phyloP scores from a whole-genome alignment of 768 basidiomycete species.

The Coprinellus micaceus region DNA sequence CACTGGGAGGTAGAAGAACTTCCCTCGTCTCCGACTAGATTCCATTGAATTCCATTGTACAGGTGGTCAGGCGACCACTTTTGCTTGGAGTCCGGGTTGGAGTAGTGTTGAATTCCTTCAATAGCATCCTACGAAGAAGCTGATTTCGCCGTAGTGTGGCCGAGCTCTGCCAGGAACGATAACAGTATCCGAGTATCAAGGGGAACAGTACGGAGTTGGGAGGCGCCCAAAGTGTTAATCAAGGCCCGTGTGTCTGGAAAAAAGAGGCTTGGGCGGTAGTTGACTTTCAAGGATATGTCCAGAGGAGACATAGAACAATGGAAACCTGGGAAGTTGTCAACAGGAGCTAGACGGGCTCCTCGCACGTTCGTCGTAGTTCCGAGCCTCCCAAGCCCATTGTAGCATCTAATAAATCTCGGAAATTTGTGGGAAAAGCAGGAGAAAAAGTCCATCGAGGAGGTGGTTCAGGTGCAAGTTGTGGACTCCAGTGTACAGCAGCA shows the following conservation, averaged over 20 bases:
- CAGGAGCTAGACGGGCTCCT: neutral
- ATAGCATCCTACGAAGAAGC: neutral
- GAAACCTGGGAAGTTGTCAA: neutral
- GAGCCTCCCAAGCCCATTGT: too few species aligned
- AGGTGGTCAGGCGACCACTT: neutral
- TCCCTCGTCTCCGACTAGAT: too few species aligned
- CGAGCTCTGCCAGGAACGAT: neutral
- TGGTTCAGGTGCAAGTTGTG: neutral
- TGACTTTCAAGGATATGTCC: neutral
- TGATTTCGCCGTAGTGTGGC: neutral
- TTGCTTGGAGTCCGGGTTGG: neutral
- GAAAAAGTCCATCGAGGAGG: too few species aligned
- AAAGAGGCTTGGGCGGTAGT: neutral
- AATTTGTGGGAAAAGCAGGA: neutral
- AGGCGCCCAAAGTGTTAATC: neutral
- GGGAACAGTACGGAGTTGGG: neutral
- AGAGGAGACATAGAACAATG: neutral
- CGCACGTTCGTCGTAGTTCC: neutral
- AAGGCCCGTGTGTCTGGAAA: neutral
- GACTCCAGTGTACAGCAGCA: neutral
- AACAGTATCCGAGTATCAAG: neutral
- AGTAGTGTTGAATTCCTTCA: neutral
- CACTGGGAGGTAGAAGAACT: too few species aligned
- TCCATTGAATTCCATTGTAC: too few species aligned
- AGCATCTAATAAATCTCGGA: too few species aligned